Evolutionary conservation across 2,329 filamentous ascomycete species (phyloP), one percentile per base, ranked within the genome.

Genomic region (Alternaria incomplexa): DNA sequence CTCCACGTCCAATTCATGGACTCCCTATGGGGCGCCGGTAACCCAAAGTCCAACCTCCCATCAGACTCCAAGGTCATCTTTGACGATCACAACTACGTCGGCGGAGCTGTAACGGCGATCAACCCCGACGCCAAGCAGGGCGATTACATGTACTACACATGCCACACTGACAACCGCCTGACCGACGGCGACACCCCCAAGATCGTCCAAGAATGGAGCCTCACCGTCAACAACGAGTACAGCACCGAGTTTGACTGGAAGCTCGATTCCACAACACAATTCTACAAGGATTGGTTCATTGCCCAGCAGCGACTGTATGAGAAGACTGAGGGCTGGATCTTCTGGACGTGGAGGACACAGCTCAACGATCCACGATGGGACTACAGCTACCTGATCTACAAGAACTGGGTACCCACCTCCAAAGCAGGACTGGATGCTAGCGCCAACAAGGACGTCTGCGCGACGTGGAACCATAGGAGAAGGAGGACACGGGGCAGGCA

Each of bases 291-390:
- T 50, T 90, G 84, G 82, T 90, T 86, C 73, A 83, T 84, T 0
- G 87, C 87, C 0, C 87, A 89, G 74, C 81, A 84, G 0, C 79
- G 82, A 44, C 77, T 83, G 0, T 89, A 88, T 69, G 87, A 90
- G 77, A 81, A 81, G 57, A 78, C 81, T 7, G 80, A 80, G 11
- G 86, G 87, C 0, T 89, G 86, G 87, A 74, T 87, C 6, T 89
- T 88, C 70, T 90, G 88, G 87, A 83, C 83, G 0, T 89, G 87
- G 87, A 89, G 88, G 75, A 73, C 76, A 2, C 72, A 86, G 72
- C 20, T 83, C 67, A 59, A 80, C 79, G 83, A 85, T 68, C 85
- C 82, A 75, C 73, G 83, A 11, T 86, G 84, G 85, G 82, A 82
- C 65, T 86, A 87, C 66, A 73, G 80, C 25, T 62, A 62, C 20